Base-by-base conservation (phyloP, 2,329 filamentous ascomycete species). In the Fusarium sambucinum region DNA sequence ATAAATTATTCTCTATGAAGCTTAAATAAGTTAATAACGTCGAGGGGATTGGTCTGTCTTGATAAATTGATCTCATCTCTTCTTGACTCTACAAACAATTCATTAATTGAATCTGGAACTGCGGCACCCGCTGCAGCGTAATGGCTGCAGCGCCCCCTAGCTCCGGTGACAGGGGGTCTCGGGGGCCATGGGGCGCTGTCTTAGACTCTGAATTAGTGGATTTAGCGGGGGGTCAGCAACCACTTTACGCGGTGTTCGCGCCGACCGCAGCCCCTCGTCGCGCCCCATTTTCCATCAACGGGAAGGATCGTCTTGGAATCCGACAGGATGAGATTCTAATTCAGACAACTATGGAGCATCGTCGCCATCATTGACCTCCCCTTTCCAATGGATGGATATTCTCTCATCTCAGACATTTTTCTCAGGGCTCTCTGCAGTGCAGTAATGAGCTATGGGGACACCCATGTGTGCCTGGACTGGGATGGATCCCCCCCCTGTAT, bases 311-410 rank as follows among this genome's bases (percentile, higher is more conserved):
- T 66, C 68, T 60, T 41, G n/a, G 32, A 55, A 59, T 60, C 68
- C 62, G 63, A 68, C 63, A 69, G 61, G 66, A 56, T 51, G 38
- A 66, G 59, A 70, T 40, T 56, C 41, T 67, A 63, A 71, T 68
- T 73, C 69, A 78, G 77, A 75, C 77, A 78, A 75, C 77, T 74
- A 73, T 70, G 69, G 71, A 55, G 56, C 68, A 73, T 70, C 56
- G 65, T 70, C 59, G 58, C 66, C 68, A 73, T 66, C 63, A 63
- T 66, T 44, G 59, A 59, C 35, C 46, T 40, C 29, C 32, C 29
- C 11, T 29, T 47, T 16, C n/a, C 13, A n/a, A n/a, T n/a, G n/a
- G n/a, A 42, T 42, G 40, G 21, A 25, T 42, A 25, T 17, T 5
- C n/a, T 37, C 54, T 55, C 35, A 19, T 65, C 70, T 73, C 61